phyloP scores from a whole-genome alignment of 805 yeast genomes.

The Groenewaldozyma tartarivorans region DNA sequence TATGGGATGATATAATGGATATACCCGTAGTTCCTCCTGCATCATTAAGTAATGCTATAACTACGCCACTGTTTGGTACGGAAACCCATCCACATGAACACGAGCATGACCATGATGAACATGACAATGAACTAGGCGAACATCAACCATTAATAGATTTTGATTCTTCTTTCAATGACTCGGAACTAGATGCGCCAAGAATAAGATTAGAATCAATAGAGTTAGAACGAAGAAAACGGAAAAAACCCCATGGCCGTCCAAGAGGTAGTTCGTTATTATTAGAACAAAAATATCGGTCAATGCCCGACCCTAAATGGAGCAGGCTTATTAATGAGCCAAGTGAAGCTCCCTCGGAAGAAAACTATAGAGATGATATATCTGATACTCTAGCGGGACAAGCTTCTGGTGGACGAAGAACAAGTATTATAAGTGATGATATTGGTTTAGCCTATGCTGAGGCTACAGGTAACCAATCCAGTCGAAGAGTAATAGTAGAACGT shows the following conservation, averaged over 20 bases:
- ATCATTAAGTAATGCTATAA: conserved; percentile 35
- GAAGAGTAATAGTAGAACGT: conserved; percentile 50
- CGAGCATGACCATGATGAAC: neutral
- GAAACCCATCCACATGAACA: neutral
- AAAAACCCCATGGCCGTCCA: conserved; percentile 4
- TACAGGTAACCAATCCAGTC: conserved; percentile 25
- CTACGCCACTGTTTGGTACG: conserved; percentile 25
- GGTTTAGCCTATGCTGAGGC: conserved; percentile 18
- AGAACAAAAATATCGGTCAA: conserved; percentile 12
- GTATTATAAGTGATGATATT: conserved; percentile 12
- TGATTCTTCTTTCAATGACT: neutral
- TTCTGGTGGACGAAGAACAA: neutral
- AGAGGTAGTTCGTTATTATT: conserved; percentile 14
- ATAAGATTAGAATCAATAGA: neutral
- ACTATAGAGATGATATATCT: neutral
- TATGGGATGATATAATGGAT: conserved; percentile 53
- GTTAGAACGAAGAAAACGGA: neutral
- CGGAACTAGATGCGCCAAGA: neutral
- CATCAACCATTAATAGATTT: neutral
- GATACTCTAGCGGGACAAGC: neutral
- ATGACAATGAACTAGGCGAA: neutral
- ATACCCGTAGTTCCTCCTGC: conserved; percentile 41
- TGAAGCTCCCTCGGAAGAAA: neutral
- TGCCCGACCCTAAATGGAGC: conserved; percentile 7
- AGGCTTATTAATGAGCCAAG: conserved; percentile 4